Conservation (phyloP, 2,329 filamentous ascomycete species). For the Paracamarosporium sp. region DNA sequence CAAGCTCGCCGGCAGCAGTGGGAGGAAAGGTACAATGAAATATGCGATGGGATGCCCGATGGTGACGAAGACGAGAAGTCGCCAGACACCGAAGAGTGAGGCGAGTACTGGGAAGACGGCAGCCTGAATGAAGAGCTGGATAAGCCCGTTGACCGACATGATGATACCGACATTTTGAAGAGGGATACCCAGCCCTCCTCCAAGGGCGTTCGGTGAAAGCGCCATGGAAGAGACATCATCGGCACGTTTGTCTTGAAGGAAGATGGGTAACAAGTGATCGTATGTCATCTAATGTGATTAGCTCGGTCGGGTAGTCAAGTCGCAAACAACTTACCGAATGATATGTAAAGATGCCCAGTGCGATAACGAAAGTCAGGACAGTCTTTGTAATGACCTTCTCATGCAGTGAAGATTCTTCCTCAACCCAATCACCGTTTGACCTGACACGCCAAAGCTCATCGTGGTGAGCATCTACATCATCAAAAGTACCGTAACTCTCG, state of each 20-base stretch:
- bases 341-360: constrained; percentile 89
- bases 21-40: constrained; percentile 72
- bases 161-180: constrained; percentile 73
- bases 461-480: constrained; percentile 61
- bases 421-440: constrained; percentile 54
- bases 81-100: constrained; percentile 70
- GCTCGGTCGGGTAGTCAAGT: not conserved
- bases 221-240: constrained; percentile 38
- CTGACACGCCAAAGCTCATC: constrained; percentile 61
- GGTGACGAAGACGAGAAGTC: constrained; percentile 69
- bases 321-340: constrained; percentile 63
- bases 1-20: constrained; percentile 60
- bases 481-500: constrained; percentile 82
- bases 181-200: constrained; percentile 70
- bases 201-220: constrained; percentile 37
- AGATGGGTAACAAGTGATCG: constrained; percentile 90
- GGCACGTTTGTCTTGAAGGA: constrained; percentile 78
- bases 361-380: constrained; percentile 78
- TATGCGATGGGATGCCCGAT: constrained; percentile 72
- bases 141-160: constrained; percentile 72
- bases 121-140: constrained; percentile 76
- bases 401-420: constrained; percentile 41
- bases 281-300: constrained; percentile 73
- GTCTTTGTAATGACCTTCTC: constrained; percentile 65
- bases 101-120: constrained; percentile 72